phyloP scores from a whole-genome alignment of 2,329 filamentous ascomycete genomes.

The Diaporthe sp. region DNA sequence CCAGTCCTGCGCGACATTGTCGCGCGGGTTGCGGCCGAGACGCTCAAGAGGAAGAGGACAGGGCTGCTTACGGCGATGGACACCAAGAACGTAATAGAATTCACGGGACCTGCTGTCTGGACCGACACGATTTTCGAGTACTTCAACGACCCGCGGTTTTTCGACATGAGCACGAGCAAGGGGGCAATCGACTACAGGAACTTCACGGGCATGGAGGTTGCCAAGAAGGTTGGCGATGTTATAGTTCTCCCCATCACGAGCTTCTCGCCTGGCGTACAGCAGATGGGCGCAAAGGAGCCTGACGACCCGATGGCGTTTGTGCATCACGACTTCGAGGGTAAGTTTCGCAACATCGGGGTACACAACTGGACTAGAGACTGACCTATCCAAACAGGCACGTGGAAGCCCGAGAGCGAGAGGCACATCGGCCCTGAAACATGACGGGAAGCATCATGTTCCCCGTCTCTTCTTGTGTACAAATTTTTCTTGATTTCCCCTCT shows the following conservation, averaged over 20 bases:
- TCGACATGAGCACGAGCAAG: constrained; percentile 79
- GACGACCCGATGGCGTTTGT: constrained; percentile 98
- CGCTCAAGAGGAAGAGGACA: constrained; percentile 77
- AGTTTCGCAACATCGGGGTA: constrained; percentile 45
- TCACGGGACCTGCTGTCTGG: constrained; percentile 95
- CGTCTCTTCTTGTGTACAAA: constrained; percentile 22
- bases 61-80: constrained; percentile 71
- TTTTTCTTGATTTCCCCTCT: neutral
- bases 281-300: constrained; percentile 90
- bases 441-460: neutral
- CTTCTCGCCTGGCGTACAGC: constrained; percentile 93
- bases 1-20: constrained; percentile 92
- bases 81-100: constrained; percentile 87
- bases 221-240: constrained; percentile 93
- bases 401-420: constrained; percentile 80
- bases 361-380: constrained; percentile 34
- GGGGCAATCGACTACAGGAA: constrained; percentile 86
- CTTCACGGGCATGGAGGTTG: constrained; percentile 86
- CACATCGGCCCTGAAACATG: constrained; percentile 69
- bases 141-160: constrained; percentile 92
- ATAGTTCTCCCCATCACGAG: constrained; percentile 95
- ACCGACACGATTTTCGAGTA: constrained; percentile 93
- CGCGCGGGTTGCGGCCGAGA: constrained; percentile 84
- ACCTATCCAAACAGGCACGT: constrained; percentile 67
- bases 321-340: constrained; percentile 96